Conservation (phyloP, 2,329 filamentous ascomycete genomes). For the Paecilomyces dactylethromorphus region DNA sequence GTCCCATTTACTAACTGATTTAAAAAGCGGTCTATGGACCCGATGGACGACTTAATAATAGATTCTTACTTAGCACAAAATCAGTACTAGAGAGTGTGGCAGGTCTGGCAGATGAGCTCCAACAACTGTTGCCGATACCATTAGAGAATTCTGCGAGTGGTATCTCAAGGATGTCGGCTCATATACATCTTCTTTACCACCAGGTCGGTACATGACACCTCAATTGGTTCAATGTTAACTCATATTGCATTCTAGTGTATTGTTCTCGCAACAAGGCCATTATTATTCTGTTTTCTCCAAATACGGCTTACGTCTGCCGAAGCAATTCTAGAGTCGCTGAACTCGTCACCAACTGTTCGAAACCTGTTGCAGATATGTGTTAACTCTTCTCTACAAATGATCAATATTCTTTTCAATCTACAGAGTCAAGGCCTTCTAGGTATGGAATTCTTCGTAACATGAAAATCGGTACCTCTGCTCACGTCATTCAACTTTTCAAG, state of each 20-base stretch:
- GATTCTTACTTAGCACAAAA: conserved; percentile 34
- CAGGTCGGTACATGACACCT: conserved; percentile 22
- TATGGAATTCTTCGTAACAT: not conserved
- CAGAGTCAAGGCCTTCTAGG: conserved; percentile 41
- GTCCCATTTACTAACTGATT: not conserved
- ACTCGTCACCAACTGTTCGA: conserved; percentile 30
- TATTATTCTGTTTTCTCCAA: conserved; percentile 39
- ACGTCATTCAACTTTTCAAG: not conserved
- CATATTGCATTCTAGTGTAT: conserved; percentile 27
- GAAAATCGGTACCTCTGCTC: not conserved
- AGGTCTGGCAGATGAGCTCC: conserved; percentile 34
- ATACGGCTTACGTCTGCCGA: conserved; percentile 24
- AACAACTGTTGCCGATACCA: conserved; percentile 30
- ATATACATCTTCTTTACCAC: conserved; percentile 35
- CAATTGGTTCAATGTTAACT: not conserved
- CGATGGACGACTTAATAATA: conserved; percentile 29
- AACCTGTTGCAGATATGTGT: conserved; percentile 37
- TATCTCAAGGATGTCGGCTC: conserved; percentile 37
- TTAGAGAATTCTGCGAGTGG: conserved; percentile 30
- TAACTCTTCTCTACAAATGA: conserved; percentile 38
- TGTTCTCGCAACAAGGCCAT: conserved; percentile 34
- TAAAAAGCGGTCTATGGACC: conserved; percentile 36
- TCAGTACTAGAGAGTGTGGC: conserved; percentile 32
- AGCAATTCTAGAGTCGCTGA: conserved; percentile 20
- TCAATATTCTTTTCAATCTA: conserved; percentile 38